Evolutionary conservation across 2,329 filamentous ascomycete genomes (phyloP).

Genomic region (Pseudocercospora vitis): DNA sequence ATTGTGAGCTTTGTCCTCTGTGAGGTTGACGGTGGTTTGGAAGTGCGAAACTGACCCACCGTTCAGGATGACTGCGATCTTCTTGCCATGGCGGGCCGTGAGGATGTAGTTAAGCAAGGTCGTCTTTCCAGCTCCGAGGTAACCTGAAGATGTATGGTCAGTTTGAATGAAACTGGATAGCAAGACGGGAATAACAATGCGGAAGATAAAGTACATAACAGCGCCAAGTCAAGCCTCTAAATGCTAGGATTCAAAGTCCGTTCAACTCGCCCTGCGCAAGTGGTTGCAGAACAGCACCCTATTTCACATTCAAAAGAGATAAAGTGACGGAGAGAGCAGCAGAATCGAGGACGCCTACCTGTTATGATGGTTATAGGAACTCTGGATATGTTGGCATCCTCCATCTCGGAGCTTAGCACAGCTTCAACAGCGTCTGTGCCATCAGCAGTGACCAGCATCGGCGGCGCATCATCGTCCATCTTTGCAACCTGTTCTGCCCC

Average conservation of each 20-base stretch:
- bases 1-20: neutral
- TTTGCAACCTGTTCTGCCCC: too few relatives aligned
- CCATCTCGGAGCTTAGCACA: constrained; percentile 42
- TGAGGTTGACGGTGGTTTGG: neutral
- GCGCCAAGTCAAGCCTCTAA: too few relatives aligned
- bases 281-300: neutral
- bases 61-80: constrained; percentile 96
- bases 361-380: constrained; percentile 86
- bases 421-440: constrained; percentile 28
- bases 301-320: too few relatives aligned
- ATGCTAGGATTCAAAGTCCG: too few relatives aligned
- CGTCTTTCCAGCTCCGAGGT: constrained; percentile 93
- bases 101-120: constrained; percentile 95
- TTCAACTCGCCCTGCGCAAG: too few relatives aligned
- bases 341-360: constrained; percentile 51
- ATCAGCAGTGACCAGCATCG: constrained; percentile 62
- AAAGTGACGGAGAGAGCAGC: too few relatives aligned
- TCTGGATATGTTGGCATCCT: constrained; percentile 58
- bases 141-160: constrained; percentile 61
- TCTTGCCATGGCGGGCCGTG: constrained; percentile 93
- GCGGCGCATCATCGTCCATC: constrained; percentile 63
- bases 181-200: too few relatives aligned
- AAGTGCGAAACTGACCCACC: constrained; percentile 49
- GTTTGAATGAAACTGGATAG: too few relatives aligned
- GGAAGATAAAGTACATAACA: too few relatives aligned